Percentiles rank a stretch among this genome's conserved stretches.
Conservation (phyloP, 805 yeast genomes). For the Suhomyces pyralidae region DNA sequence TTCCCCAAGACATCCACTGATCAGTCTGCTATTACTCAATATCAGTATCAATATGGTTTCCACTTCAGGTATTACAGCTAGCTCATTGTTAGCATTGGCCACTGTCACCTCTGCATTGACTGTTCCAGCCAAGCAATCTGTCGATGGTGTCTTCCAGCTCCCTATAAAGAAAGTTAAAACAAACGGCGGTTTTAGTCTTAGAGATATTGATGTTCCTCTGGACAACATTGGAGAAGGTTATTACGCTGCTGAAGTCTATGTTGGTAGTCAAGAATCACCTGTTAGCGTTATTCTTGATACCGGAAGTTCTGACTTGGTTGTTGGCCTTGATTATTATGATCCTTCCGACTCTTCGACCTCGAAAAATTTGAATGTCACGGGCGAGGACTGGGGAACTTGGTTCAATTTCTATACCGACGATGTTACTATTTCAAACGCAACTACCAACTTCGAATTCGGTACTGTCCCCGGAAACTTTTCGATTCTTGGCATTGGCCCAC, state of each 20-base stretch:
- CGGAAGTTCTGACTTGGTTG: neutral
- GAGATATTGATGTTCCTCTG: neutral
- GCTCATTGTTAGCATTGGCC: neutral
- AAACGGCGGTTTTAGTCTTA: neutral
- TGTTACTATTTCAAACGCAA: neutral
- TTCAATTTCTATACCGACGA: neutral
- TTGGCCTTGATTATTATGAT: neutral
- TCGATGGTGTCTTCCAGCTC: neutral
- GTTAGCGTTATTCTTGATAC: neutral
- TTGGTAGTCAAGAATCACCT: neutral
- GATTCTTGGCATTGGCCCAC: neutral
- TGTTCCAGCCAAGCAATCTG: neutral
- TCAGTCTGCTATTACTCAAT: neutral
- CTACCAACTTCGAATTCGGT: no score
- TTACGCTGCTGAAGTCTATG: neutral
- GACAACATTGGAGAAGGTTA: neutral
- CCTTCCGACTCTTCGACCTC: neutral
- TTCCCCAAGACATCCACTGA: neutral
- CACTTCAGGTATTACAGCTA: neutral
- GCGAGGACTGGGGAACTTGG: neutral
- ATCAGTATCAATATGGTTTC: neutral
- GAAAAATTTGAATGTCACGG: neutral
- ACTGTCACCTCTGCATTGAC: neutral
- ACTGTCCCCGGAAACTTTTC: neutral
- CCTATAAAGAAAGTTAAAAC: neutral